Base-by-base conservation (phyloP, 768 basidiomycete genomes). In the Pleurotus tuber-regium region DNA sequence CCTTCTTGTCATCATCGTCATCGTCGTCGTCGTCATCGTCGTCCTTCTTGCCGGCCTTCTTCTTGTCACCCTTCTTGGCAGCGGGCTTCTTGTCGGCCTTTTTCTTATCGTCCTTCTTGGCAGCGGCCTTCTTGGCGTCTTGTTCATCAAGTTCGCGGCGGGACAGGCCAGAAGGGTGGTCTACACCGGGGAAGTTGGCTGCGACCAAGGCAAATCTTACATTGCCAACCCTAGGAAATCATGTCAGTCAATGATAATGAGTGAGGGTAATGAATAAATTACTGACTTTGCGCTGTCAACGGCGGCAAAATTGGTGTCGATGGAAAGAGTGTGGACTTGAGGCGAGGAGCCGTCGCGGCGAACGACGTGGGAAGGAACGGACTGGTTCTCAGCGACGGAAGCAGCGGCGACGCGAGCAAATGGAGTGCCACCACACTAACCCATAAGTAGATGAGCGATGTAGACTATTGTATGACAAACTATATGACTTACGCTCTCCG, bases 301-400 rank as follows among this genome's bases (percentile, higher is more conserved):
- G 21, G 61, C 62, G 48, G 50, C 56, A 57, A 68, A 76, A 56
- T 70, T 59, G 21, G 62, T 66, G 54, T 69, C 69, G n/a, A 71
- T 58, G 18, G 55, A 58, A 16, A 76, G 58, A 4, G 65, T 68
- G 31, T 67, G 63, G 25, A 73, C 70, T 21, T 61, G 58, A n/a
- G 67, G 61, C 0, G 35, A 19, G 11, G 51, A 44, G 19, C 60
- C 64, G 46, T 61, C 63, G 8, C 68, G 59, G 16, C 66, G 63
- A 8, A 57, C 50, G 16, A 70, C 50, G 25, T 51, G 29, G 2
- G 54, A 31, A 1, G 72, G 70, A 14, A 73, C 57, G 0, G 66
- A 66, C 54, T 75, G 75, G 51, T 75, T 64, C 12, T 65, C 59
- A 4, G 70, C 61, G 14, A 64, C 59, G 66, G 68, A 71, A 1